Percentiles rank a stretch among this genome's conserved stretches.
These are phyloP conservation scores for Neostapfia colusana DNA, from an alignment of 176 grass and related monocot genomes.

Conservation along the genomic window DNA sequence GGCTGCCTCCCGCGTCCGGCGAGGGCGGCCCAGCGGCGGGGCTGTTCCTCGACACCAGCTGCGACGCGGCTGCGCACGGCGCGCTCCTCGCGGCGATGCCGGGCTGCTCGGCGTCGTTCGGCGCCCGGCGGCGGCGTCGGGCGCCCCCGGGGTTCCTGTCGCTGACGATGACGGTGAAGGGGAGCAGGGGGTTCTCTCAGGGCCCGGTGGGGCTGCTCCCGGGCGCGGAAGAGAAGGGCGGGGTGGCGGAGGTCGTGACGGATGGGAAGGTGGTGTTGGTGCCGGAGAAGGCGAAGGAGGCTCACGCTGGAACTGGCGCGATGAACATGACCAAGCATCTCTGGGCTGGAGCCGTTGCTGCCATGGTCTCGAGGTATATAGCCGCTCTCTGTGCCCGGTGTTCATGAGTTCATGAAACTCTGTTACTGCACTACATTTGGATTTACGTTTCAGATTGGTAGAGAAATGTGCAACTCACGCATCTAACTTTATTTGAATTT, in stretches of 20 bases:
- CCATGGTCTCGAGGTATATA: conserved; percentile 95
- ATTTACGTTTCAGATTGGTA: not conserved
- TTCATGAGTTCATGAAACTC: not conserved
- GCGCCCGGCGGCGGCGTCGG: conserved; percentile 14
- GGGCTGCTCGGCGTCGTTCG: conserved; percentile 33
- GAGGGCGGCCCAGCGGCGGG: conserved; percentile 31
- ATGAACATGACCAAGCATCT: conserved; percentile 90
- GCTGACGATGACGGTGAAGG: conserved; percentile 82
- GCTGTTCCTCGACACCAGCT: conserved; percentile 65
- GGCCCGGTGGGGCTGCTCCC: conserved; percentile 56
- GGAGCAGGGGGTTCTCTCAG: conserved; percentile 49
- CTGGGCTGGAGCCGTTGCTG: conserved; percentile 86
- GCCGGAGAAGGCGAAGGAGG: conserved; percentile 30
- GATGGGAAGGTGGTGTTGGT: conserved; percentile 30
- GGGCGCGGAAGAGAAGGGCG: conserved; percentile 49
- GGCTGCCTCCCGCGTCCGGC: conserved; percentile 50
- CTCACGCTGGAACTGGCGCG: conserved; percentile 48
- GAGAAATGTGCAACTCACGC: not conserved
- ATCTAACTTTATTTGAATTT: not conserved
- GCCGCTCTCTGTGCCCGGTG: not conserved
- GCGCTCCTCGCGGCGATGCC: conserved; percentile 66
- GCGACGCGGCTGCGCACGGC: conserved; percentile 50
- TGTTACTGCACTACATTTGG: not conserved
- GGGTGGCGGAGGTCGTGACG: conserved; percentile 25
- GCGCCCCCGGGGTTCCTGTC: conserved; percentile 58